These are phyloP conservation scores for Clonostachys byssicola DNA, from an alignment of 2,329 filamentous ascomycete species.

Conservation along the genomic window DNA sequence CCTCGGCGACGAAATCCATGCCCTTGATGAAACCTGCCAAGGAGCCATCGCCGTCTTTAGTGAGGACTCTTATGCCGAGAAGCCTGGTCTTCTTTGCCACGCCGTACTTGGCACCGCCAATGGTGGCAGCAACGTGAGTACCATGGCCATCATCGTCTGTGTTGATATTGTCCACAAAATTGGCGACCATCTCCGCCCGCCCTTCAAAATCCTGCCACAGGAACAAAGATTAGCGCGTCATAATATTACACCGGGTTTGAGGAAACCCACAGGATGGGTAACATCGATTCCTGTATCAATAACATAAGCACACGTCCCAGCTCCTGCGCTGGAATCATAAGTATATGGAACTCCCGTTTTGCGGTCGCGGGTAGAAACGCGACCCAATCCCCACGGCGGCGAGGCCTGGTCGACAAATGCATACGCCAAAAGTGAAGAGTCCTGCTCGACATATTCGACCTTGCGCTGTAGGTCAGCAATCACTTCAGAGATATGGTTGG, in stretches of 20 bases:
- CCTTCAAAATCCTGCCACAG: conserved; percentile 11
- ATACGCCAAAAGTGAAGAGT: conserved; percentile 15
- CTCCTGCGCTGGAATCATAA: conserved; percentile 11
- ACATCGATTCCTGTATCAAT: conserved; percentile 15
- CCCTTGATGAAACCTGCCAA: conserved; percentile 35
- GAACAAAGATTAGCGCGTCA: not conserved
- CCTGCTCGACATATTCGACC: conserved; percentile 29
- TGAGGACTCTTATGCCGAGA: conserved; percentile 39
- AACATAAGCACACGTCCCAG: conserved; percentile 14
- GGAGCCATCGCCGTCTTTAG: conserved; percentile 26
- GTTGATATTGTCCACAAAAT: conserved; percentile 6
- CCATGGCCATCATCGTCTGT: conserved; percentile 29
- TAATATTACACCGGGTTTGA: not conserved
- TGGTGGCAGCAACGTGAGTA: conserved; percentile 23
- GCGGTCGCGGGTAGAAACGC: conserved; percentile 16
- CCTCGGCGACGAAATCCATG: conserved; percentile 34
- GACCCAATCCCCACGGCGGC: conserved; percentile 11
- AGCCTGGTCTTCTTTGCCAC: conserved; percentile 39
- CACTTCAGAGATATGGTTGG: not conserved
- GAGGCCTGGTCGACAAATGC: conserved; percentile 6
- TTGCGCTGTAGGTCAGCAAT: not conserved
- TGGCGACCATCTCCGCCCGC: conserved; percentile 6
- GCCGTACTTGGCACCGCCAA: conserved; percentile 34
- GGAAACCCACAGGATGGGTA: conserved; percentile 14
- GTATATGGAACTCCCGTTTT: conserved; percentile 7